phyloP scores from a whole-genome alignment of 257 asterid genomes.

The Gentiana macrophylla region DNA sequence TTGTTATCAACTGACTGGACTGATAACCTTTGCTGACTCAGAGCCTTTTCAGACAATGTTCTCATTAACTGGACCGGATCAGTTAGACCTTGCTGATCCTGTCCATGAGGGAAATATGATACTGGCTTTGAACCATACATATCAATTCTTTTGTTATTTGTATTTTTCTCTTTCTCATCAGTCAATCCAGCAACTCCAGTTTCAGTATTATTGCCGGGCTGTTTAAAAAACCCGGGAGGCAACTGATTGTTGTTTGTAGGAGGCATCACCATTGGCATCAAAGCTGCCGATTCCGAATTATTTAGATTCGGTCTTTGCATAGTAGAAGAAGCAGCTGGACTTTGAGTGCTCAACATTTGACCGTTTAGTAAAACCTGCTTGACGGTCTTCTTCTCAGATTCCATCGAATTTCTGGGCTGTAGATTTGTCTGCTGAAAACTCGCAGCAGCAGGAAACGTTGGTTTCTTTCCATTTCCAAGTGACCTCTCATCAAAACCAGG shows the following conservation, averaged over 20 bases:
- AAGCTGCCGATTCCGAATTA: conserved; percentile 35
- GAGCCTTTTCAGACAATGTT: conserved; percentile 48
- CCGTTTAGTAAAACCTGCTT: conserved; percentile 51
- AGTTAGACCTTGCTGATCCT: conserved; percentile 51
- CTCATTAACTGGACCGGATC: conserved; percentile 79
- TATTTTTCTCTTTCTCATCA: conserved; percentile 29
- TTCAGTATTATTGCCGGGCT: conserved; percentile 28
- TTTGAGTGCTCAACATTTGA: conserved; percentile 33
- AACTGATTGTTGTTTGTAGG: conserved; percentile 32
- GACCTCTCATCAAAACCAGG: conserved; percentile 29
- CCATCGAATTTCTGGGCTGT: conserved; percentile 31
- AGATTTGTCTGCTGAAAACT: conserved; percentile 37
- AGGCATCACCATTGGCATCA: conserved; percentile 32
- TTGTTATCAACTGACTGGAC: conserved; percentile 22
- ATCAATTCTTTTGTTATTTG: conserved; percentile 18
- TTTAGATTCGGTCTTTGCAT: conserved; percentile 27
- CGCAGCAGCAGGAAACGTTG: conserved; percentile 24
- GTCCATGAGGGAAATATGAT: conserved; percentile 28
- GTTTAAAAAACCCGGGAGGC: conserved; percentile 44
- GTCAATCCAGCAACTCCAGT: conserved; percentile 29
- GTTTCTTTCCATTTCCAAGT: conserved; percentile 30
- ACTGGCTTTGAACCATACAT: conserved; percentile 26
- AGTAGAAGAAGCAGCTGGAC: conserved; percentile 19
- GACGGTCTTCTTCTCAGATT: conserved; percentile 36
- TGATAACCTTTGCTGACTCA: conserved; percentile 39